Conservation (phyloP, 2,329 filamentous ascomycete genomes). For the Scopulariopsis brevicaulis region DNA sequence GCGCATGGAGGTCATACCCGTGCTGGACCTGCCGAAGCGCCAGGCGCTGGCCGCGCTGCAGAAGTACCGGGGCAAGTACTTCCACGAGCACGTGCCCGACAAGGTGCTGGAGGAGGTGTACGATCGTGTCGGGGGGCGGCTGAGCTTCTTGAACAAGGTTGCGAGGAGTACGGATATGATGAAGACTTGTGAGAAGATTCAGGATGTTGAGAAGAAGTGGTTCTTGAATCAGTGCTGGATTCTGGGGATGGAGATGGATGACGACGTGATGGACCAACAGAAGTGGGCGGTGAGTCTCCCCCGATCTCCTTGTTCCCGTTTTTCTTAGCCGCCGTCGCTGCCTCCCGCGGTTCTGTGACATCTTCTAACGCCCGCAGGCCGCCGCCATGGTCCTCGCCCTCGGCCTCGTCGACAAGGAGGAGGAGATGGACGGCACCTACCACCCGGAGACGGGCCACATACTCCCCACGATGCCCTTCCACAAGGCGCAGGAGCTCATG, state of each 20-base stretch:
- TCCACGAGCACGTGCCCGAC: conserved; percentile 43
- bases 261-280: conserved; percentile 97
- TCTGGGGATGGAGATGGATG: conserved; percentile 67
- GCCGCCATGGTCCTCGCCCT: conserved; percentile 90
- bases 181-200: conserved; percentile 59
- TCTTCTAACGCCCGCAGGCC: conserved; percentile 35
- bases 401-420: conserved; percentile 76
- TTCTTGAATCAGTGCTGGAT: conserved; percentile 69
- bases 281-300: conserved; percentile 74
- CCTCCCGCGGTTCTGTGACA: too few species aligned
- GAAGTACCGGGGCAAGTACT: conserved; percentile 74
- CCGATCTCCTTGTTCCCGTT: not conserved
- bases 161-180: conserved; percentile 81
- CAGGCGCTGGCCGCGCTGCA: conserved; percentile 67
- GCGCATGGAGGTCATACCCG: conserved; percentile 84
- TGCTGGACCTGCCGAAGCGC: conserved; percentile 69
- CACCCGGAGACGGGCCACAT: conserved; percentile 58
- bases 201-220: conserved; percentile 61
- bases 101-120: conserved; percentile 67
- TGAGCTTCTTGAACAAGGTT: conserved; percentile 81
- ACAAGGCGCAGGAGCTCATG: conserved; percentile 84
- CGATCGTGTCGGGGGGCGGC: conserved; percentile 71
- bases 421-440: conserved; percentile 54
- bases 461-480: conserved; percentile 69
- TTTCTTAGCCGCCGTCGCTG: too few species aligned